phyloP scores from a whole-genome alignment of 1,284 basidiomycete species.

The Pseudozyma tsukubaensis region DNA sequence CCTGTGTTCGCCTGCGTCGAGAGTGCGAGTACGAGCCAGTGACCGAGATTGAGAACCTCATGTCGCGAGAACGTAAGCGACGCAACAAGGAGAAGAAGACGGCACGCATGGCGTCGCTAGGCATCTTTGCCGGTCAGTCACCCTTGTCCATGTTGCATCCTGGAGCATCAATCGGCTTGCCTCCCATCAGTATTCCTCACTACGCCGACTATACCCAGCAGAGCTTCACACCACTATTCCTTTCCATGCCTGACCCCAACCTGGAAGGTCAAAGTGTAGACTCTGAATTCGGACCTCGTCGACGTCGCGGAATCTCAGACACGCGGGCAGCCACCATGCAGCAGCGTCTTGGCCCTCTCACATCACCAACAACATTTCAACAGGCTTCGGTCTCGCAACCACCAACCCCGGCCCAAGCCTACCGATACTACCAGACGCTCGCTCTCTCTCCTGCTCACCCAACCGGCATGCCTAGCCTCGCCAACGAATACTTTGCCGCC shows the following conservation, averaged over 20 bases:
- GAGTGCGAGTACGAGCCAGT: conserved; percentile 64
- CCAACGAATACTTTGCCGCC: conserved; percentile 14
- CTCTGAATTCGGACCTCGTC: conserved; percentile 36
- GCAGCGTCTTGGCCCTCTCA: conserved; percentile 20
- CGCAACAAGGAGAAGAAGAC: conserved; percentile 56
- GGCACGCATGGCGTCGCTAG: conserved; percentile 36
- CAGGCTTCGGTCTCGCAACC: conserved; percentile 43
- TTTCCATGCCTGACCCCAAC: conserved; percentile 20
- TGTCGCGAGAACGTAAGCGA: conserved; percentile 61
- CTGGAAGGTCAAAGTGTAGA: conserved; percentile 17
- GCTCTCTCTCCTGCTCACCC: conserved; percentile 15
- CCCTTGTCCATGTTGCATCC: conserved; percentile 46
- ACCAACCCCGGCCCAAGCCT: conserved; percentile 31
- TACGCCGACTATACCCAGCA: conserved; percentile 25
- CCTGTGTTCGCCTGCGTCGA: conserved; percentile 56
- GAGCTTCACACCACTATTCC: conserved; percentile 20
- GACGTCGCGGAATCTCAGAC: conserved; percentile 42
- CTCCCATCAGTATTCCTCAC: conserved; percentile 24
- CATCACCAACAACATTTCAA: conserved; percentile 21
- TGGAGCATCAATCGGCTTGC: conserved; percentile 17
- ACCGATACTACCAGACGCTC: conserved; percentile 31
- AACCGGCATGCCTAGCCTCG: conserved; percentile 4
- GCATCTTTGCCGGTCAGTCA: conserved; percentile 45
- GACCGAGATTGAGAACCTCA: conserved; percentile 59
- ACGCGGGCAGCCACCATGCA: conserved; percentile 25